A percentile compares a stretch with the other conserved stretches of the same genome.
phyloP scores from a whole-genome alignment of 768 basidiomycete species.

The Cystobasidiopsis lactophilus region DNA sequence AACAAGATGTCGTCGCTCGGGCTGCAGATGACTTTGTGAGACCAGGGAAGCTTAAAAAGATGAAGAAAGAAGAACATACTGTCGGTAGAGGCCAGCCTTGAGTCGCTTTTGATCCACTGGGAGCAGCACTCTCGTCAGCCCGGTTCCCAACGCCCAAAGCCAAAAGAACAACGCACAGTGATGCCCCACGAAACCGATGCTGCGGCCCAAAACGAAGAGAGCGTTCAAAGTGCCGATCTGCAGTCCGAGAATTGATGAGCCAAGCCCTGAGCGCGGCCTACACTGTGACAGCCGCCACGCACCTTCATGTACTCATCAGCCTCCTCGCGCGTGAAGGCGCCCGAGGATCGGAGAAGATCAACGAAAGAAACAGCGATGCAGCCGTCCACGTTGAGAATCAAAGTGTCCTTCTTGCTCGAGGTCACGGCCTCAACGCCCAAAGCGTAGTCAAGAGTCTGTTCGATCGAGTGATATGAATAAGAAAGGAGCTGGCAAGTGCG shows the following conservation, averaged over 20 bases:
- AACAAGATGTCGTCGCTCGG: no score
- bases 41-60: no score
- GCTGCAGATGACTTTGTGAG: no score
- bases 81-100: constrained; percentile 35
- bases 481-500: neutral
- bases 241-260: no score
- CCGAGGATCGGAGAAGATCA: constrained; percentile 71
- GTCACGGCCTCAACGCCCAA: constrained; percentile 95
- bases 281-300: neutral
- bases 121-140: no score
- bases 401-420: constrained; percentile 78
- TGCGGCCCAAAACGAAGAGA: constrained; percentile 87
- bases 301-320: constrained; percentile 93
- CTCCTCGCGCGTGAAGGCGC: constrained; percentile 86
- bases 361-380: constrained; percentile 53
- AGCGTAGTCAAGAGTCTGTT: constrained; percentile 31
- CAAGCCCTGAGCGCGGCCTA: no score
- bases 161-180: no score
- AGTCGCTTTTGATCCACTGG: constrained; percentile 76
- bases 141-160: no score
- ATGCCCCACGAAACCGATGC: constrained; percentile 81
- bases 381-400: constrained; percentile 91
- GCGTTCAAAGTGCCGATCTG: constrained; percentile 82
- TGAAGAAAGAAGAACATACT: no score
- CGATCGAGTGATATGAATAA: neutral